A percentile compares a stretch with the other conserved stretches of the same genome.
phyloP scores from a whole-genome alignment of 1,139 yeast genomes.

The Chernovozyma sophiae-reginae region DNA sequence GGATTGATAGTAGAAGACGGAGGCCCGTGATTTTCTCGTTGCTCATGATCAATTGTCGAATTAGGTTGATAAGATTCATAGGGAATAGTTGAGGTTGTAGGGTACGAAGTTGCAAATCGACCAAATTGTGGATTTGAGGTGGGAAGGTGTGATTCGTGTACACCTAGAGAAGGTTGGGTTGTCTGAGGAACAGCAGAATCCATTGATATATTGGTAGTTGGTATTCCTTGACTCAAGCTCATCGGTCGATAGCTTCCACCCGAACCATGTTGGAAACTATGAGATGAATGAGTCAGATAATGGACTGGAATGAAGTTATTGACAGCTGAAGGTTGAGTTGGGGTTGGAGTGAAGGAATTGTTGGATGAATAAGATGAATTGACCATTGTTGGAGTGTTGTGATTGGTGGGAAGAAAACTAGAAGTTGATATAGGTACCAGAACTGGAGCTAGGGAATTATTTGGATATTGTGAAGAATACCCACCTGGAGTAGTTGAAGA shows the following conservation, averaged over 20 bases:
- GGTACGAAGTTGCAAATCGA: not conserved
- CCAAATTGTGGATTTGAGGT: not conserved
- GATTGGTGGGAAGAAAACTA: conserved; percentile 42
- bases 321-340: not conserved
- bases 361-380: conserved; percentile 45
- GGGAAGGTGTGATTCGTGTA: not conserved
- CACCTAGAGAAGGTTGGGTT: not conserved
- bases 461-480: not conserved
- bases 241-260: conserved; percentile 14
- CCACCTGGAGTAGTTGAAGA: not conserved
- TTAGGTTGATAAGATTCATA: not conserved
- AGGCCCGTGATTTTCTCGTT: conserved; percentile 6
- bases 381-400: conserved; percentile 54
- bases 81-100: not conserved
- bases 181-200: conserved; percentile 35
- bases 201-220: conserved; percentile 46
- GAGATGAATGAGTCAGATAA: conserved; percentile 1
- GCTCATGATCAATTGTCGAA: conserved; percentile 1
- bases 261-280: not conserved
- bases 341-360: conserved; percentile 34
- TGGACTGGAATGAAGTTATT: conserved; percentile 3
- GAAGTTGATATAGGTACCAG: conserved; percentile 9
- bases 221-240: conserved; percentile 31
- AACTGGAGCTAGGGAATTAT: conserved; percentile 3
- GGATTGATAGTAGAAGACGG: not conserved